Evolutionary conservation across 2,329 filamentous ascomycete species (phyloP), one percentile per base, ranked within the genome.

Genomic region (Triangularia verruculosa): DNA sequence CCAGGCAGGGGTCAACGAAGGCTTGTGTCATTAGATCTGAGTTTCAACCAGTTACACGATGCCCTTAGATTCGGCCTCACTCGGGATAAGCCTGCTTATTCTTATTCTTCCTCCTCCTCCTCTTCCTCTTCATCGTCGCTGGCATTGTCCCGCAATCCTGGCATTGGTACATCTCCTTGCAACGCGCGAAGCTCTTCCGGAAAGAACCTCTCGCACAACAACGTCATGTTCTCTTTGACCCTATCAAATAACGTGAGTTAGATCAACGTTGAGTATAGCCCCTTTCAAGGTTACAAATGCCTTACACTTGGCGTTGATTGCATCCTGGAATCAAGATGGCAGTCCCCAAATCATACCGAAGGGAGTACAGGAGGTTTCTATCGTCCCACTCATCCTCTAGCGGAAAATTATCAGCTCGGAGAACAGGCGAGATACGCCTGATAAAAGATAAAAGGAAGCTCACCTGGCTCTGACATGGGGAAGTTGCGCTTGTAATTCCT

Each of bases 381-480:
- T 65, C 68, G 55, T 73, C 67, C 70, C 71, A 73, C 24, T 73
- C 71, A 12, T 70, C 68, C 61, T 66, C 68, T 72, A 63, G 4
- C 4, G 28, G 28, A 9, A 9, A 9, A 5, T 30, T 30, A n/a
- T n/a, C n/a, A n/a, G n/a, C n/a, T n/a, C n/a, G n/a, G n/a, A n/a
- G n/a, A n/a, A n/a, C n/a, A n/a, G n/a, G n/a, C 9, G 28, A 30
- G 28, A 30, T 30, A 30, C 28, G 28, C n/a, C n/a, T n/a, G n/a
- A n/a, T n/a, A n/a, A n/a, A n/a, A n/a, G n/a, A n/a, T n/a, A n/a
- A n/a, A n/a, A n/a, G n/a, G n/a, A n/a, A n/a, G n/a, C n/a, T n/a
- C 28, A 30, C 28, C 28, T 30, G 43, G 43, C 15, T 51, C 43
- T 3, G 7, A 12, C 3, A 17, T 3, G 3, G 4, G 4, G 15